These are phyloP conservation scores for Myochromella boudieri DNA, from an alignment of 768 basidiomycete species.

Conservation along the genomic window DNA sequence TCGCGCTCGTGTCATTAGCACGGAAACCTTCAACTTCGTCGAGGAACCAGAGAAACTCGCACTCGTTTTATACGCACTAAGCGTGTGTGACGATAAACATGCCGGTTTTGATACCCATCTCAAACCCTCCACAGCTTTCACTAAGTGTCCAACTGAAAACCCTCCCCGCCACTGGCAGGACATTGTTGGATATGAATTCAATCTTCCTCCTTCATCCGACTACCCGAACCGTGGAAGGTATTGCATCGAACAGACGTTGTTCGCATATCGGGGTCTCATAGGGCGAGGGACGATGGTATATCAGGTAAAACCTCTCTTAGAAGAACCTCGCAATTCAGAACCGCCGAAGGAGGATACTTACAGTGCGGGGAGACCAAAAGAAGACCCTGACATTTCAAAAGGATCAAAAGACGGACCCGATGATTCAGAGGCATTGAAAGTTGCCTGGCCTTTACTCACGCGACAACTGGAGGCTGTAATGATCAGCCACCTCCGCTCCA, in stretches of 20 bases:
- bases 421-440: too few species aligned
- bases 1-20: slow-evolving; percentile 18
- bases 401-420: too few species aligned
- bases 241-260: slow-evolving; percentile 8
- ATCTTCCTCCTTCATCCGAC: background rate
- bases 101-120: slow-evolving; percentile 10
- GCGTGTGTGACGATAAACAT: slow-evolving; percentile 12
- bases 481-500: slow-evolving; percentile 6
- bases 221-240: background rate
- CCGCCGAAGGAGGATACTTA: too few species aligned
- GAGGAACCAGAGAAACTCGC: slow-evolving; percentile 19
- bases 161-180: background rate
- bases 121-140: background rate
- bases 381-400: too few species aligned
- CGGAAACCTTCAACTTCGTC: slow-evolving; percentile 18
- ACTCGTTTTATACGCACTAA: slow-evolving; percentile 16
- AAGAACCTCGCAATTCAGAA: too few species aligned
- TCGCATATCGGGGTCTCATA: slow-evolving; percentile 14
- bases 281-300: slow-evolving; percentile 21
- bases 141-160: background rate
- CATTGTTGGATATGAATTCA: background rate
- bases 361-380: too few species aligned
- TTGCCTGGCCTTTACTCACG: too few species aligned
- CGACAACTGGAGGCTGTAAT: slow-evolving; percentile 13
- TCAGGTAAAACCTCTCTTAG: too few species aligned